These are phyloP conservation scores for Lepidium aucheri DNA, from an alignment of 345 rosid species.

Conservation along the genomic window DNA sequence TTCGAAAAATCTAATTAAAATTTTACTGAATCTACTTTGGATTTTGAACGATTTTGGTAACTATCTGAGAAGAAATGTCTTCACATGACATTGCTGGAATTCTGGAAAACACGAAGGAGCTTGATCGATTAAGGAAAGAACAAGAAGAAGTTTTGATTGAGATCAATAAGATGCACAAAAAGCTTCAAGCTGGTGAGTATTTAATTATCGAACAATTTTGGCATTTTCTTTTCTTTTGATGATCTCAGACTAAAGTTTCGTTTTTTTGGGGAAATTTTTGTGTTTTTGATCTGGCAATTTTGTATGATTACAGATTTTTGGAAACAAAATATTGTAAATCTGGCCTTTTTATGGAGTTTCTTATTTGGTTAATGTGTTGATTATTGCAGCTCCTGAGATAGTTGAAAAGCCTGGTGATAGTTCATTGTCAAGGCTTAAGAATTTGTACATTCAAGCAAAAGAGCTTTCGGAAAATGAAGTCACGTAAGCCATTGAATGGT, in stretches of 20 bases:
- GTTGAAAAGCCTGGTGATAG: conserved; percentile 79
- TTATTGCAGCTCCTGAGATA: conserved; percentile 66
- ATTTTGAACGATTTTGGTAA: neutral
- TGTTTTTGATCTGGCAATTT: neutral
- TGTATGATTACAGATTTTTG: too few species aligned
- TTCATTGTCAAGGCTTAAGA: conserved; percentile 48
- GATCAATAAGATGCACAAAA: conserved; percentile 85
- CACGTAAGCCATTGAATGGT: conserved; percentile 31
- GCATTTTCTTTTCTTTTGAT: neutral
- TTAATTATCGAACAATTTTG: neutral
- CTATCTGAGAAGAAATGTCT: conserved; percentile 23
- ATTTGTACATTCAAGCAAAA: conserved; percentile 50
- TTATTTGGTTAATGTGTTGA: conserved; percentile 6
- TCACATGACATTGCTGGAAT: conserved; percentile 63
- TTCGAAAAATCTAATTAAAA: neutral
- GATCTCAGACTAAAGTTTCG: neutral
- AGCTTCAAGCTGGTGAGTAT: conserved; percentile 61
- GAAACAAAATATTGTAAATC: too few species aligned
- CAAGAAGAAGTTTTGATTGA: conserved; percentile 56
- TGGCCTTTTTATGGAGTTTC: too few species aligned
- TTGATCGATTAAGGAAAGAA: conserved; percentile 77
- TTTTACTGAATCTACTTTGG: neutral
- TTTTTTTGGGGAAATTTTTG: neutral
- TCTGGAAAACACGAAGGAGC: conserved; percentile 67
- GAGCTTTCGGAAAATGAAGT: conserved; percentile 75